These are phyloP conservation scores for Tephrocybe sp. DNA, from an alignment of 768 basidiomycete genomes.

Conservation along the genomic window DNA sequence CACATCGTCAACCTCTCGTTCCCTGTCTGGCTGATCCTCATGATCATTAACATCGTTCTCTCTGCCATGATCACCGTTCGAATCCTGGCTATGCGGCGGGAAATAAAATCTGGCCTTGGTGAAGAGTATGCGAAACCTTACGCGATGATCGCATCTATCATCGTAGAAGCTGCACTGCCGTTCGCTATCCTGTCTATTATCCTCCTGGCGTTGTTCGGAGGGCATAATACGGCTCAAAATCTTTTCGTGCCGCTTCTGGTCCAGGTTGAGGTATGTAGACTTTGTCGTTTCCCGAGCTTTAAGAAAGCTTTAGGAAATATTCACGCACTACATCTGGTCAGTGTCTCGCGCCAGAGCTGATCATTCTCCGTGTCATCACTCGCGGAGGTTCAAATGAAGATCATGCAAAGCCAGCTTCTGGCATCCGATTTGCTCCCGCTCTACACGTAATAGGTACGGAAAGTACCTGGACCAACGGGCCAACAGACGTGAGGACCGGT, in stretches of 20 bases:
- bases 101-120: conserved; percentile 21
- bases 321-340: too few relatives aligned
- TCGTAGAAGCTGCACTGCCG: conserved; percentile 34
- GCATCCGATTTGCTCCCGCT: conserved; percentile 1
- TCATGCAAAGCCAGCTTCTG: background rate
- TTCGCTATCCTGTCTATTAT: conserved; percentile 33
- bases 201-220: conserved; percentile 21
- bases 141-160: conserved; percentile 29
- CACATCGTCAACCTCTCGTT: conserved; percentile 28
- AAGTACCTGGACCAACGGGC: background rate
- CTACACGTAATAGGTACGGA: background rate
- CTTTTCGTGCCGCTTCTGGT: conserved; percentile 24
- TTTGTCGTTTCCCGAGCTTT: background rate
- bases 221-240: conserved; percentile 20
- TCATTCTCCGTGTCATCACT: conserved; percentile 8
- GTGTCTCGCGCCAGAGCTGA: conserved; percentile 11
- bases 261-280: conserved; percentile 20
- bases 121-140: conserved; percentile 26
- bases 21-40: conserved; percentile 31
- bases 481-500: background rate
- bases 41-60: conserved; percentile 30
- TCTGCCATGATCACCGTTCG: conserved; percentile 30
- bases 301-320: too few relatives aligned
- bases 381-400: background rate
- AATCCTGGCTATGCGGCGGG: conserved; percentile 27